Evolutionary conservation across 2,329 filamentous ascomycete species (phyloP), one percentile per base, ranked within the genome.

Genomic region (Gaeumannomyces sp.): DNA sequence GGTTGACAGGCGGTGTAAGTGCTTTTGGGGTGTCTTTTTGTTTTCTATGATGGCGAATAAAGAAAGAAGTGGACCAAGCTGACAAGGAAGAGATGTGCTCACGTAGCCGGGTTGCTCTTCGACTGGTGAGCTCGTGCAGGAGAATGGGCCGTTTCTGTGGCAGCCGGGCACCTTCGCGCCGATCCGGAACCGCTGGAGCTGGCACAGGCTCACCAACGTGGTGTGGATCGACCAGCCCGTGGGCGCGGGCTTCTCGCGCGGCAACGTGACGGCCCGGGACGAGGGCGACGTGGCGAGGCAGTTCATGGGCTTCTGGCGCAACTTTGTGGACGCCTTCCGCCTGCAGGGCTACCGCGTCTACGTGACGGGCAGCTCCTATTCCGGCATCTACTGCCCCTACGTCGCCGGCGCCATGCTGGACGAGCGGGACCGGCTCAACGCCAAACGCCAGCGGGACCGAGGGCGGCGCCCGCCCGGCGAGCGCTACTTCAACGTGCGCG

Each of bases 231-330:
- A 90, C 68, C 87, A 89, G 71, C 86, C 85, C 11, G 75, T 84
- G 10, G 80, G 80, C 13, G 88, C 88, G 1, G 90, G 89, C 6
- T 92, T 89, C 72, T 83, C 85, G 1, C 82, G 85, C 60, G 89
- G 89, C 8, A 82, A 77, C 0, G 80, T 86, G 8, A 89, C 82
- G 0, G 87, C 88, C 10, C 84, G 78, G 8, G 83, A 83, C 68
- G 85, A 91, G 68, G 81, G 84, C 31, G 88, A 91, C 67, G 80
- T 89, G 5, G 88, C 89, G 0, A 74, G 78, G 25, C 83, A 92
- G 67, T 91, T 93, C 73, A 78, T 90, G 11, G 88, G 89, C 53
- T 93, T 92, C 76, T 91, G 87, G 81, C 85, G 86, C 75, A 90
- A 91, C 75, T 92, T 91, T 68, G 77, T 91, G 64, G 79, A 90